Conservation (phyloP, 1,284 basidiomycete genomes). For the Moesziomyces sp. region DNA sequence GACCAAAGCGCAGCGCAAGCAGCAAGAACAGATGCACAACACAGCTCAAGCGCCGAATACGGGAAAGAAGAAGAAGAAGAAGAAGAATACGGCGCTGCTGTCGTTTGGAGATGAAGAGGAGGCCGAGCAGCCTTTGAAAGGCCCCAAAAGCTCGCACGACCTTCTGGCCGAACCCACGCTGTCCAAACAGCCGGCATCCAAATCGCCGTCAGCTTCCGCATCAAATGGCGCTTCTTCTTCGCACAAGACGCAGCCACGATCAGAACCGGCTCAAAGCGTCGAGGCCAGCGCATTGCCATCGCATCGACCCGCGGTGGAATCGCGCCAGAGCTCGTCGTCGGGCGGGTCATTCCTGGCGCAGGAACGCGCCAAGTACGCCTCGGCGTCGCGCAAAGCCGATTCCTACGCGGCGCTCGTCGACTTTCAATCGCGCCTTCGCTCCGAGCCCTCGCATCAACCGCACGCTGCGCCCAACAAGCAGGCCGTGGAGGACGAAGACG, state of each 20-base stretch:
- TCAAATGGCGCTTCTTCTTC: too few species aligned
- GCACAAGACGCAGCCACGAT: too few species aligned
- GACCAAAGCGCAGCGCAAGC: conserved; percentile 86
- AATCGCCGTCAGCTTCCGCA: neutral
- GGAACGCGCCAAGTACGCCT: conserved; percentile 20
- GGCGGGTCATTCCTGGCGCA: conserved; percentile 7
- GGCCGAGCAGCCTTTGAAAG: conserved; percentile 6
- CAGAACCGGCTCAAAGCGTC: too few species aligned
- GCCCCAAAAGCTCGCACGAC: conserved; percentile 64
- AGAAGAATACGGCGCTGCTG: conserved; percentile 53
- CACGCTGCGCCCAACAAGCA: neutral
- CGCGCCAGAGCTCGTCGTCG: neutral
- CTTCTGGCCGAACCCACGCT: conserved; percentile 30
- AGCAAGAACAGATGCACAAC: conserved; percentile 79
- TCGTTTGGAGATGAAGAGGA: conserved; percentile 62
- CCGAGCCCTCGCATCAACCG: neutral
- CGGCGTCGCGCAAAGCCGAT: conserved; percentile 8
- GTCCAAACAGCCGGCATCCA: neutral
- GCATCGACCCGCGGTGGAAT: too few species aligned
- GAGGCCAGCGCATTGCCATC: too few species aligned
- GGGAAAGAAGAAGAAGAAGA: conserved; percentile 54
- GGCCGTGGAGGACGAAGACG: conserved; percentile 2
- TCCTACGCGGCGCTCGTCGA: conserved; percentile 24
- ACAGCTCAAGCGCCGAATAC: conserved; percentile 72
- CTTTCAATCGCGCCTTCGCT: conserved; percentile 40